Evolutionary conservation across 306 rosid species (phyloP).

Genomic region (Urtica urens): DNA sequence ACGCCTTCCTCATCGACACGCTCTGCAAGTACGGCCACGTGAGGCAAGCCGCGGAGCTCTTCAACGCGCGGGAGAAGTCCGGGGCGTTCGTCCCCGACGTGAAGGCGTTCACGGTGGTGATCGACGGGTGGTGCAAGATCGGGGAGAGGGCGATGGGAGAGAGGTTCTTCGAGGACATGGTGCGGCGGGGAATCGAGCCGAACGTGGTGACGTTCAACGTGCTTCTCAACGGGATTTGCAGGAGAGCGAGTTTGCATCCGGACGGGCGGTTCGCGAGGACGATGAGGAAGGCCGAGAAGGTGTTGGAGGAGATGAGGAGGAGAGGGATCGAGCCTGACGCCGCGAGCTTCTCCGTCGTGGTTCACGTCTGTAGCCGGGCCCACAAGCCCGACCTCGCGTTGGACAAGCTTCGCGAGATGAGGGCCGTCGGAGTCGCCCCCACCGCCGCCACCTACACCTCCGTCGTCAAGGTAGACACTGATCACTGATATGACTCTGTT

Average conservation of each 20-base stretch:
- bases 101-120: slow-evolving; percentile 60
- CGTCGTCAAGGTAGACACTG: no score
- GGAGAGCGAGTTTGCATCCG: slow-evolving; percentile 73
- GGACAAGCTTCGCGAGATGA: slow-evolving; percentile 63
- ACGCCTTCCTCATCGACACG: slow-evolving; percentile 50
- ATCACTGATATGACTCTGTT: no score
- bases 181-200: slow-evolving; percentile 50
- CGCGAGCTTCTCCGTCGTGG: slow-evolving; percentile 66
- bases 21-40: slow-evolving; percentile 73
- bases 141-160: slow-evolving; percentile 41
- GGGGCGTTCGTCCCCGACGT: slow-evolving; percentile 31
- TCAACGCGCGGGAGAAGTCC: slow-evolving; percentile 36
- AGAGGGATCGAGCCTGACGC: slow-evolving; percentile 83
- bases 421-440: slow-evolving; percentile 58
- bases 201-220: slow-evolving; percentile 74
- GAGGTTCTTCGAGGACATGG: slow-evolving; percentile 56
- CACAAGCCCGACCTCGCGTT: slow-evolving; percentile 67
- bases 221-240: slow-evolving; percentile 69
- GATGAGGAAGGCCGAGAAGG: slow-evolving; percentile 47
- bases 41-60: slow-evolving; percentile 49
- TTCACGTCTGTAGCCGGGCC: slow-evolving; percentile 87
- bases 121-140: slow-evolving; percentile 81
- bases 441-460: slow-evolving; percentile 67
- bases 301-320: slow-evolving; percentile 63
- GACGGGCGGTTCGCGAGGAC: slow-evolving; percentile 74